phyloP scores from a whole-genome alignment of 345 rosid genomes.

The Dimocarpus longan region DNA sequence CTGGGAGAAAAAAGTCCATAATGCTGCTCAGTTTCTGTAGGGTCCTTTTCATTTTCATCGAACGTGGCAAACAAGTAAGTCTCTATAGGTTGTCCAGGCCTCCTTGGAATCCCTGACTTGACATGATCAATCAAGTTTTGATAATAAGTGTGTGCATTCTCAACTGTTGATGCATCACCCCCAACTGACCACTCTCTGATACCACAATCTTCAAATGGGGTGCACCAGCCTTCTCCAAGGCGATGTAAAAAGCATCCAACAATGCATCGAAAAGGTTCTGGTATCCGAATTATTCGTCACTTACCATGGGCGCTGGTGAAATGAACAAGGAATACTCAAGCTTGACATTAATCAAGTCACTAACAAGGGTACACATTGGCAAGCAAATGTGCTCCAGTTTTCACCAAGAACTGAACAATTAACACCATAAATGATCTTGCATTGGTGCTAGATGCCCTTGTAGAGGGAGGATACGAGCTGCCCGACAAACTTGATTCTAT shows the following conservation, averaged over 20 bases:
- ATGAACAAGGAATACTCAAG: constrained; percentile 34
- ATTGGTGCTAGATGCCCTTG: constrained; percentile 9
- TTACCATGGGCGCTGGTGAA: constrained; percentile 14
- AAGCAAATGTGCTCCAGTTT: constrained; percentile 34
- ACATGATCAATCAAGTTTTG: constrained; percentile 32
- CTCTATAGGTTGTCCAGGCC: constrained; percentile 30
- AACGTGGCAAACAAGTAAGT: constrained; percentile 45
- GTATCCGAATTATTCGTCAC: constrained; percentile 25
- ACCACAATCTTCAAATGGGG: constrained; percentile 23
- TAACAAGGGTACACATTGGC: constrained; percentile 36
- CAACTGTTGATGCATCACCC: constrained; percentile 14
- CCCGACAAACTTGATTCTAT: constrained; percentile 18
- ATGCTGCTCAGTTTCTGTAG: constrained; percentile 19
- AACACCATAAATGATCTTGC: constrained; percentile 24
- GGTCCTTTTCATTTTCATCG: constrained; percentile 34
- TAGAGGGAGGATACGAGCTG: constrained; percentile 36
- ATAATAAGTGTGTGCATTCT: constrained; percentile 32
- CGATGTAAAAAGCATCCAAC: constrained; percentile 30
- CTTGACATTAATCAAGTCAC: neutral
- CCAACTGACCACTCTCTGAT: constrained; percentile 38
- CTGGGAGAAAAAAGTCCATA: constrained; percentile 43
- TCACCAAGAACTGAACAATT: constrained; percentile 15
- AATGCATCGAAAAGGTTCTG: constrained; percentile 35
- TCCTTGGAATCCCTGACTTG: constrained; percentile 40
- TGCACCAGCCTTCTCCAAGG: constrained; percentile 32